A percentile compares a stretch with the other conserved stretches of the same genome.
Evolutionary conservation across 306 rosid species (phyloP).

Genomic region (Quercus agrifolia): DNA sequence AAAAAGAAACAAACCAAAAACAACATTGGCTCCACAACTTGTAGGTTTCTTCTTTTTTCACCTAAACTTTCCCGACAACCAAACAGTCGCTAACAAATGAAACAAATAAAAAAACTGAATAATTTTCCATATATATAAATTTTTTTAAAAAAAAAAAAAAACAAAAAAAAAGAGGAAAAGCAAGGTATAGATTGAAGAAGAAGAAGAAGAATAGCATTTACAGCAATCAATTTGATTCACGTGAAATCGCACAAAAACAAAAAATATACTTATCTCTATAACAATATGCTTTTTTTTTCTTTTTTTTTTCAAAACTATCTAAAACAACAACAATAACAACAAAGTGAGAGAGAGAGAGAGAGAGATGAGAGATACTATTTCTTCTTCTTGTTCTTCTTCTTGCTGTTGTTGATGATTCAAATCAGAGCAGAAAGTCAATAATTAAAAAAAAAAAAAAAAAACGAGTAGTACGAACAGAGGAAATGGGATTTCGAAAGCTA

Average conservation of each 20-base stretch:
- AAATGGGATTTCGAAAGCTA: no score
- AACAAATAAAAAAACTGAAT: conserved; percentile 18
- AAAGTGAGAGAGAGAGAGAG: neutral
- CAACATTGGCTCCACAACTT: conserved; percentile 36
- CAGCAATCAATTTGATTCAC: neutral
- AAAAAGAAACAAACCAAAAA: conserved; percentile 24
- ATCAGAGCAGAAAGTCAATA: no score
- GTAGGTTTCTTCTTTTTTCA: conserved; percentile 14
- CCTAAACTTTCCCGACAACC: conserved; percentile 26
- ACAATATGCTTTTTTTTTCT: neutral
- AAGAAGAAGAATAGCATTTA: neutral
- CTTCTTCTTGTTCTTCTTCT: neutral
- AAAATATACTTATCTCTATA: neutral
- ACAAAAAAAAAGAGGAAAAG: neutral
- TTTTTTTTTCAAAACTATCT: neutral
- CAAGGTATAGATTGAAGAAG: neutral
- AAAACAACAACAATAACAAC: neutral
- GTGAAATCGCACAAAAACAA: neutral
- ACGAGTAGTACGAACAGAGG: no score
- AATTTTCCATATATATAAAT: neutral
- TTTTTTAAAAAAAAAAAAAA: neutral
- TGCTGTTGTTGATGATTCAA: no score
- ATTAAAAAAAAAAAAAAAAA: no score
- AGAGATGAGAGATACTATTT: neutral
- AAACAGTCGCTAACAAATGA: conserved; percentile 32